Percentiles rank a stretch among this genome's conserved stretches.
Conservation (phyloP, 106 monocot species). For the Platanthera zijinensis region DNA sequence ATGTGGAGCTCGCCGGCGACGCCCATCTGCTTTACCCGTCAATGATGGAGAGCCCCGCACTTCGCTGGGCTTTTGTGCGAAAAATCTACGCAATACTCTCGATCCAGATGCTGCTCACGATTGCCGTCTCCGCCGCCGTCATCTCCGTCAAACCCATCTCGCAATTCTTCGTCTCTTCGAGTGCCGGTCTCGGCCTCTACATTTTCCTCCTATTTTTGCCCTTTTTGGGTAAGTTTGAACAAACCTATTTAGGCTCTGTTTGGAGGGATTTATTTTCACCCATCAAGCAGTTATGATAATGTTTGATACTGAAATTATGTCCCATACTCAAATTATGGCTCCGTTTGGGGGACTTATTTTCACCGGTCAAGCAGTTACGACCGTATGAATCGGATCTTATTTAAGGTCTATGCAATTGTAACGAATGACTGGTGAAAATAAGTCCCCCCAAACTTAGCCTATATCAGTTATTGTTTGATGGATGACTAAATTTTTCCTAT, state of each 20-base stretch:
- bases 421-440: too few relatives aligned
- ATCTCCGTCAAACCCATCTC: constrained; percentile 47
- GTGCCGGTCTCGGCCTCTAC: constrained; percentile 42
- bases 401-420: too few relatives aligned
- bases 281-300: too few relatives aligned
- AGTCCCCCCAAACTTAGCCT: too few relatives aligned
- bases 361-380: too few relatives aligned
- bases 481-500: background rate
- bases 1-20: constrained; percentile 28
- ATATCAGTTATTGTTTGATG: background rate
- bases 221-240: constrained; percentile 29
- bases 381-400: too few relatives aligned
- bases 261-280: background rate
- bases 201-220: constrained; percentile 56
- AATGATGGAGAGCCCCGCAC: constrained; percentile 56
- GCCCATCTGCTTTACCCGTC: constrained; percentile 44
- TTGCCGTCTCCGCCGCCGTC: constrained; percentile 49
- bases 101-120: constrained; percentile 50
- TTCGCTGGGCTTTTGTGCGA: constrained; percentile 71
- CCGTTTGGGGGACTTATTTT: too few relatives aligned
- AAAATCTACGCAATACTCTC: constrained; percentile 70
- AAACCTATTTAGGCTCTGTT: background rate
- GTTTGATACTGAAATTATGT: background rate
- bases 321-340: too few relatives aligned
- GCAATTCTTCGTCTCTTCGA: constrained; percentile 46